Evolutionary conservation across 306 rosid species (phyloP).

Genomic region (Vigna radiata): DNA sequence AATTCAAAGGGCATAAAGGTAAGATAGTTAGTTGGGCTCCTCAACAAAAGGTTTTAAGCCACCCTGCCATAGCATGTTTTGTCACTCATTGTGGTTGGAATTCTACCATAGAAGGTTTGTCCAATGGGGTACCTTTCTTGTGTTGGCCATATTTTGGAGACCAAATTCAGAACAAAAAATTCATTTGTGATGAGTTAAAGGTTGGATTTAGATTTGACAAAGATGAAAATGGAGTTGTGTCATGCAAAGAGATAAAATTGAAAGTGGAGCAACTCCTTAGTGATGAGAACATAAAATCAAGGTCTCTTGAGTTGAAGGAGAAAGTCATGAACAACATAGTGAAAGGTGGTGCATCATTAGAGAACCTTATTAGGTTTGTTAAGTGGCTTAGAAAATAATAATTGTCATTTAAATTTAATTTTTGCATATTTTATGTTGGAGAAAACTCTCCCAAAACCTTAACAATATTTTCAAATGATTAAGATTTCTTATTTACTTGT

Average conservation of each 20-base stretch:
- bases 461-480: no score
- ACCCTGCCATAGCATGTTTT: constrained; percentile 54
- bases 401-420: no score
- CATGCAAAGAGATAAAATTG: not conserved
- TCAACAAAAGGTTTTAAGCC: constrained; percentile 49
- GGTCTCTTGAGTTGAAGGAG: not conserved
- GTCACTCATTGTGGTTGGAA: constrained; percentile 67
- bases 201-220: constrained; percentile 50
- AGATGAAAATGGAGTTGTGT: constrained; percentile 47
- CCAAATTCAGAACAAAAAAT: constrained; percentile 43
- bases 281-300: constrained; percentile 40
- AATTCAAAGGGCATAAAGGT: constrained; percentile 40
- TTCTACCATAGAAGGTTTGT: constrained; percentile 54
- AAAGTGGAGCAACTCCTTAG: not conserved
- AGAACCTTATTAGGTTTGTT: constrained; percentile 45
- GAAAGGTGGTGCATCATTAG: constrained; percentile 40
- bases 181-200: constrained; percentile 55
- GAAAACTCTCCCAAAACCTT: no score
- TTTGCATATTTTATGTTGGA: no score
- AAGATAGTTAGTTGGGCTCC: constrained; percentile 52
- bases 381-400: not conserved
- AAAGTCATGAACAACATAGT: not conserved
- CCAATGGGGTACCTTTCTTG: constrained; percentile 55
- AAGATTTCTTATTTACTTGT: no score
- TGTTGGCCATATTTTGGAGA: constrained; percentile 64